A percentile compares a stretch with the other conserved stretches of the same genome.
Conservation (phyloP, 2,329 filamentous ascomycete species). For the Verticillium nubilum region DNA sequence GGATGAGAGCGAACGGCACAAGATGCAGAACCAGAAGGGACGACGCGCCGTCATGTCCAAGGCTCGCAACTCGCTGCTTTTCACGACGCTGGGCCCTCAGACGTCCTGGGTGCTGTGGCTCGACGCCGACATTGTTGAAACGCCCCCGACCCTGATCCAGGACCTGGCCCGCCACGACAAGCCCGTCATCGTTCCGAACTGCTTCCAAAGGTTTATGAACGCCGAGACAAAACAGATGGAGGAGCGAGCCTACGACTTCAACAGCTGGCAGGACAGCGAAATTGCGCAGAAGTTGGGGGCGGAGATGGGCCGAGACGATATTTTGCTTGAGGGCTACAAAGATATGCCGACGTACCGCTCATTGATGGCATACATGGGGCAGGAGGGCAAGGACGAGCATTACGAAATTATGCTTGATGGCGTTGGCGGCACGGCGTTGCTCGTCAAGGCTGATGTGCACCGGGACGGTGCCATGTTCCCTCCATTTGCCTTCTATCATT, state of each 20-base stretch:
- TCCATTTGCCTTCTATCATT: constrained; percentile 89
- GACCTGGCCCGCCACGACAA: constrained; percentile 85
- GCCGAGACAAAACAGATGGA: constrained; percentile 61
- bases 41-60: constrained; percentile 87
- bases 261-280: constrained; percentile 91
- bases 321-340: constrained; percentile 86
- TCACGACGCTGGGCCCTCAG: constrained; percentile 84
- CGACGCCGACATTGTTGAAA: constrained; percentile 87
- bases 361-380: constrained; percentile 80
- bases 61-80: constrained; percentile 88
- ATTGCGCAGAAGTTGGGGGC: constrained; percentile 69
- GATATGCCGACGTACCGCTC: constrained; percentile 90
- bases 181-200: constrained; percentile 91
- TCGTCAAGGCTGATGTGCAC: constrained; percentile 96
- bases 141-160: constrained; percentile 78
- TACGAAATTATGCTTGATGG: constrained; percentile 77
- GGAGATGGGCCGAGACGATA: constrained; percentile 85
- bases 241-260: constrained; percentile 89
- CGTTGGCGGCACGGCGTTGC: constrained; percentile 83
- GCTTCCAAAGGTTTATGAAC: constrained; percentile 82
- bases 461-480: constrained; percentile 98
- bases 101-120: constrained; percentile 98
- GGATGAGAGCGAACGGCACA: constrained; percentile 83
- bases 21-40: constrained; percentile 81
- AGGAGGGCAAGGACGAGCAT: constrained; percentile 49